Evolutionary conservation across 176 grass and related monocot genomes (phyloP).

Genomic region (Phragmites australis): DNA sequence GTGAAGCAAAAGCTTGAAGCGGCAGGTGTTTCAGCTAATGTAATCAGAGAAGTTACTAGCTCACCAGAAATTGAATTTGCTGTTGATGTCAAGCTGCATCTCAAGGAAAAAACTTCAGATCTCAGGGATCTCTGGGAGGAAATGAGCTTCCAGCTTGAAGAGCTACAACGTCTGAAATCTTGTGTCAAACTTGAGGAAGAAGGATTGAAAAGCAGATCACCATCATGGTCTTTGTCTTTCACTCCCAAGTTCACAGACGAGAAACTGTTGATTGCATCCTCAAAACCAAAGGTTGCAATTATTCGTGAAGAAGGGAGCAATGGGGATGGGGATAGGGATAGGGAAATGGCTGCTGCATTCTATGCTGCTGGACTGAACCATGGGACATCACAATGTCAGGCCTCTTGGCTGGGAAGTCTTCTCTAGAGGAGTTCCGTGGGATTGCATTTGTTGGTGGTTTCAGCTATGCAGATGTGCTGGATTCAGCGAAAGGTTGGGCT

Average conservation of each 20-base stretch:
- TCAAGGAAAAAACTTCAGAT: slow-evolving; percentile 73
- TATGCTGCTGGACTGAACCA: slow-evolving; percentile 82
- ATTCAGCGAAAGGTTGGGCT: slow-evolving; percentile 93
- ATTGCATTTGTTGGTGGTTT: slow-evolving; percentile 96
- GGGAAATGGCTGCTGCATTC: slow-evolving; percentile 91
- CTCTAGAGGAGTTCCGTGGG: slow-evolving; percentile 57
- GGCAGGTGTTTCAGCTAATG: slow-evolving; percentile 53
- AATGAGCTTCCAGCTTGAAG: slow-evolving; percentile 87
- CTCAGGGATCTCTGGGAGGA: slow-evolving; percentile 94
- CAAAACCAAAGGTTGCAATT: slow-evolving; percentile 83
- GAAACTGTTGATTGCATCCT: slow-evolving; percentile 54
- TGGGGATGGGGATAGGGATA: slow-evolving; percentile 81
- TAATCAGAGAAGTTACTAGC: slow-evolving; percentile 74
- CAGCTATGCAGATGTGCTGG: slow-evolving; percentile 86
- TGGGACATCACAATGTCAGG: slow-evolving; percentile 93
- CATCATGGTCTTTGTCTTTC: slow-evolving; percentile 79
- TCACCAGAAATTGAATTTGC: slow-evolving; percentile 58
- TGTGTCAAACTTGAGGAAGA: slow-evolving; percentile 89
- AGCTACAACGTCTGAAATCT: slow-evolving; percentile 69
- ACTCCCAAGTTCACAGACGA: slow-evolving; percentile 60
- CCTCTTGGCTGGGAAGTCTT: slow-evolving; percentile 55
- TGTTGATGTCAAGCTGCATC: slow-evolving; percentile 52
- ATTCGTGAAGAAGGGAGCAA: slow-evolving; percentile 99
- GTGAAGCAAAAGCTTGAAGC: slow-evolving; percentile 67
- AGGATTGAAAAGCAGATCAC: slow-evolving; percentile 63